A percentile compares a stretch with the other conserved stretches of the same genome.
Conservation (phyloP, 495 filamentous ascomycete genomes). For the Penicillium fimorum region DNA sequence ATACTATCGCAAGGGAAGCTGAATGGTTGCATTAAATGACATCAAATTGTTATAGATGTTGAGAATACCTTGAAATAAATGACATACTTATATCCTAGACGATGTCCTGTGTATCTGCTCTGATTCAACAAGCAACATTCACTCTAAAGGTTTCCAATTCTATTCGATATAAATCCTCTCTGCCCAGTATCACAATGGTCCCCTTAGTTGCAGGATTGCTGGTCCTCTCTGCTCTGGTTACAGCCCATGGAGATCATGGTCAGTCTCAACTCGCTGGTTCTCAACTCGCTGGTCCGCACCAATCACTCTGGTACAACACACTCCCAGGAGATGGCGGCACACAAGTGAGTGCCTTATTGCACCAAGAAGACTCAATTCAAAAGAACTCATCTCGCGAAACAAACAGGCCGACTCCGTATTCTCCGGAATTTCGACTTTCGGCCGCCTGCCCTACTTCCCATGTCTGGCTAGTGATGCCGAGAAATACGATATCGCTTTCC, state of each 20-base stretch:
- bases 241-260: conserved; percentile 52
- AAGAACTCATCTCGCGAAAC: not conserved
- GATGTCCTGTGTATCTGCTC: too few species aligned
- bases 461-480: conserved; percentile 69
- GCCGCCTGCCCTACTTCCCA: conserved; percentile 72
- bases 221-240: conserved; percentile 37
- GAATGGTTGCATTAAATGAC: not conserved
- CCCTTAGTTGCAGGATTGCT: conserved; percentile 20
- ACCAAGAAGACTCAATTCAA: not conserved
- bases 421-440: conserved; percentile 74
- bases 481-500: conserved; percentile 78
- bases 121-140: too few species aligned
- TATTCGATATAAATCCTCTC: too few species aligned
- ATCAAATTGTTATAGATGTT: not conserved
- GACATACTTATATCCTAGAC: conserved; percentile 1
- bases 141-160: too few species aligned
- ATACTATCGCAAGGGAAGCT: not conserved
- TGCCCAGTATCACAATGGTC: conserved; percentile 15
- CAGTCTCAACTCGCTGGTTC: conserved; percentile 59
- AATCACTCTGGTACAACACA: conserved; percentile 62
- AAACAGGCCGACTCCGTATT: conserved; percentile 70
- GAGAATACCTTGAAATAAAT: not conserved
- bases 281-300: conserved; percentile 56
- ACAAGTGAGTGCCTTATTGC: conserved; percentile 41
- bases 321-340: conserved; percentile 67